These are phyloP conservation scores for Xylaria sp. DNA, from an alignment of 2,329 filamentous ascomycete species.

Conservation along the genomic window DNA sequence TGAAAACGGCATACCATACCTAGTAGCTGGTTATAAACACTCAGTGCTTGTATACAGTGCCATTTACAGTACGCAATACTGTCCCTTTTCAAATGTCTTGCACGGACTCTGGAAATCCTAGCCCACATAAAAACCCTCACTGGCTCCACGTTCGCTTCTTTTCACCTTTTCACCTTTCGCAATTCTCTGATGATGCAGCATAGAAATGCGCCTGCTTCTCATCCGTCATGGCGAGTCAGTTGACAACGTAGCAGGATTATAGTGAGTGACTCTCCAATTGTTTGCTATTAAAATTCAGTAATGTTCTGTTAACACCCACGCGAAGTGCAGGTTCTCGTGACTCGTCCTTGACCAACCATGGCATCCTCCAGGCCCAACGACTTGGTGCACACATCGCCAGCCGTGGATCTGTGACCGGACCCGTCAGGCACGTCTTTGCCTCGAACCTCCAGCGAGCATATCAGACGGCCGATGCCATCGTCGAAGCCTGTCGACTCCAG, in stretches of 20 bases:
- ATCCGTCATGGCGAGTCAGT: conserved; percentile 91
- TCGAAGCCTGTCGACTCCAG: conserved; percentile 60
- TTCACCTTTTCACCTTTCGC: conserved; percentile 2
- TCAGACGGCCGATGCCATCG: conserved; percentile 75
- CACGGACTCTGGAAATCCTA: conserved; percentile 8
- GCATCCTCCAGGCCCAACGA: conserved; percentile 79
- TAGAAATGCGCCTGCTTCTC: conserved; percentile 70
- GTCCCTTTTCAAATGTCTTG: background rate
- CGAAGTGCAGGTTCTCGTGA: conserved; percentile 81
- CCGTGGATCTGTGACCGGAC: conserved; percentile 43
- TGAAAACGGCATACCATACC: too few species aligned
- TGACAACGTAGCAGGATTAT: conserved; percentile 84
- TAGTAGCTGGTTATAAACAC: too few species aligned
- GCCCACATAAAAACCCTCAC: conserved; percentile 10
- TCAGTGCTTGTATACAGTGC: too few species aligned
- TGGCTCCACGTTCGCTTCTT: conserved; percentile 5
- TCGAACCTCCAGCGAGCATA: conserved; percentile 81
- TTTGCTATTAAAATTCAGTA: background rate
- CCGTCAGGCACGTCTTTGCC: conserved; percentile 75
- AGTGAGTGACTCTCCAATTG: conserved; percentile 61
- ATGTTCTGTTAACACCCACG: conserved; percentile 14
- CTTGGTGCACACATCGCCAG: conserved; percentile 71
- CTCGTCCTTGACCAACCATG: conserved; percentile 83
- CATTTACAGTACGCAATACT: background rate
- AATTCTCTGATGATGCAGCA: conserved; percentile 40